Evolutionary conservation across 495 filamentous ascomycete species (phyloP), one percentile per base, ranked within the genome.

Genomic region (Parachaetomium inaequale): DNA sequence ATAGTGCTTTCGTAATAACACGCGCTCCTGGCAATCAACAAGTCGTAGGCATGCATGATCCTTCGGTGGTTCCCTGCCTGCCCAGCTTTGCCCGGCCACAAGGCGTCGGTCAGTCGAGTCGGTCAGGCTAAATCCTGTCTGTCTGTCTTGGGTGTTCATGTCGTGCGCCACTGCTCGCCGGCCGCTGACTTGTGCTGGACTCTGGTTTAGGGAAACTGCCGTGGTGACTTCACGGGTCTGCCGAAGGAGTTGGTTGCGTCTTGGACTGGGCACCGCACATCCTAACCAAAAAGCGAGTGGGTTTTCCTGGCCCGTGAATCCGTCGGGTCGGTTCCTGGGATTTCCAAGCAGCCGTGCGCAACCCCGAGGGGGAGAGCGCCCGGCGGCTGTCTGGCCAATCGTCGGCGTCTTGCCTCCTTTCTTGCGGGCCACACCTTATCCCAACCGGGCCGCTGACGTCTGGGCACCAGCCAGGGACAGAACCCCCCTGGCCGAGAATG

Each of bases 321-420:
- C 45, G 23, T 49, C 23, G 23, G 45, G 23, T 10, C 26, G 45
- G 45, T 26, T 49, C 23, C 15, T 6, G 45, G 21, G 45, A 49
- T 51, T 15, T 51, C 7, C 47, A 29, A 26, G 11, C 3, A 49
- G 45, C 45, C 45, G 45, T 49, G 45, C 23, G 45, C 45, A 49
- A 49, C 45, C 45, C 26, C 8, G 21, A 49, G n/a, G n/a, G n/a
- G n/a, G n/a, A n/a, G 45, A 49, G 52, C 42, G 19, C 0, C 52
- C n/a, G 52, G 52, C 52, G 52, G 52, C 52, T 55, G 52, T 55
- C 25, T 25, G 52, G 52, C 52, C 52, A 55, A 55, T 55, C 34
- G 25, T 34, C 1, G 34, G 7, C 12, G 21, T 26, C 34, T 42
- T 3, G 52, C 17, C 32, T 17, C 14, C 32, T 26, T 25, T 17